Conservation (phyloP, 257 asterid species). For the Schizonepeta tenuifolia region DNA sequence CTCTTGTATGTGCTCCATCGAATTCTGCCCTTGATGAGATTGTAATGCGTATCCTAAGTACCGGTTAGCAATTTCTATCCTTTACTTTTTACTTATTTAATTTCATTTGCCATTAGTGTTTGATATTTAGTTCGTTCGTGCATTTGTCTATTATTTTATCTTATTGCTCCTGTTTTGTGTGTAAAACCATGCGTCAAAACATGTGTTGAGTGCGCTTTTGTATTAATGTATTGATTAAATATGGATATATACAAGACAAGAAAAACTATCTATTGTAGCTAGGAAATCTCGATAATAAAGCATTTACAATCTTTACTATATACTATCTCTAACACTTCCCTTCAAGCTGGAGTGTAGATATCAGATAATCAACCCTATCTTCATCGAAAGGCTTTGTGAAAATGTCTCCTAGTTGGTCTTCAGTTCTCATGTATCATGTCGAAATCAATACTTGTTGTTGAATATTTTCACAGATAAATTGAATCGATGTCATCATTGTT, state of each 20-base stretch:
- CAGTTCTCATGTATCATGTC: no score
- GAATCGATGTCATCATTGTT: no score
- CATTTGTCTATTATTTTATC: conserved; percentile 19
- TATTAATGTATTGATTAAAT: not conserved
- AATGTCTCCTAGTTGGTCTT: no score
- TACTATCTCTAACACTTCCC: not conserved
- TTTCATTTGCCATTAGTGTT: conserved; percentile 25
- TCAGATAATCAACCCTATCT: no score
- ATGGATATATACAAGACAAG: not conserved
- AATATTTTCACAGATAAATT: no score
- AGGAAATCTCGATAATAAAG: not conserved
- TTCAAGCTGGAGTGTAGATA: no score
- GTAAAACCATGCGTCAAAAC: not conserved
- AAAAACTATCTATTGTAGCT: no score
- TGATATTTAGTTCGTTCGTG: conserved; percentile 11
- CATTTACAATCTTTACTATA: not conserved
- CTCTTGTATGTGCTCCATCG: conserved; percentile 96
- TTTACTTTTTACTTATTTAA: conserved; percentile 19
- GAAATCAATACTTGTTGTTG: no score
- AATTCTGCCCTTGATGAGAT: conserved; percentile 99
- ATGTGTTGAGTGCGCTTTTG: not conserved
- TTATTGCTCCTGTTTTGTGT: not conserved
- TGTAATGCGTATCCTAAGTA: conserved; percentile 73
- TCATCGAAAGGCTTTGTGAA: no score
- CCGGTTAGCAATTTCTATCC: conserved; percentile 56